Percentiles rank a stretch among this genome's conserved stretches.
These are phyloP conservation scores for Hygrocybe coccinea DNA, from an alignment of 768 basidiomycete species.

Conservation along the genomic window DNA sequence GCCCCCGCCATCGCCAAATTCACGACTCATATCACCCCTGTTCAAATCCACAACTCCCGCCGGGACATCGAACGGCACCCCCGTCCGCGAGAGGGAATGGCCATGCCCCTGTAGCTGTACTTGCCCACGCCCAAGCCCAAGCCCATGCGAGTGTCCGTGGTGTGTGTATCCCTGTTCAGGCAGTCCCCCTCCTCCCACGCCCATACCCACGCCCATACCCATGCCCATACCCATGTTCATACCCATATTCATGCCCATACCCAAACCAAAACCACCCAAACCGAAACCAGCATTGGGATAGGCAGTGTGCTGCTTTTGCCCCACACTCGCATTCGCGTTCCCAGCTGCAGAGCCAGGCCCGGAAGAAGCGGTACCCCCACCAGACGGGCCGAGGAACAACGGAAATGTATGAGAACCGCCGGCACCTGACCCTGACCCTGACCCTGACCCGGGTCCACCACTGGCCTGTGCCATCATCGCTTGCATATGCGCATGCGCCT, in stretches of 20 bases:
- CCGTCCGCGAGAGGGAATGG: too few species aligned
- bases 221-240: not conserved
- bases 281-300: not conserved
- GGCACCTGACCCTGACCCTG: not conserved
- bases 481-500: not conserved
- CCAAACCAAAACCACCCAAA: not conserved
- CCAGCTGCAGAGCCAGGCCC: not conserved
- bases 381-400: not conserved
- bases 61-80: not conserved
- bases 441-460: not conserved
- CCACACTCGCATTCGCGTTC: not conserved
- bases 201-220: not conserved
- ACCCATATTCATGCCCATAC: not conserved
- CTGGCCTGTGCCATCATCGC: not conserved
- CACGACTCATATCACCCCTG: not conserved
- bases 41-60: not conserved
- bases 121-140: too few species aligned
- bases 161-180: too few species aligned
- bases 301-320: not conserved
- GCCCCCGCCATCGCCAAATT: slow-evolving; percentile 1
- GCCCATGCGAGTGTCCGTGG: too few species aligned
- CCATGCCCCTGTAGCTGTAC: too few species aligned
- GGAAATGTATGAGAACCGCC: not conserved
- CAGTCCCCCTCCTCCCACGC: not conserved
- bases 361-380: too few species aligned